Percentiles rank a stretch among this genome's conserved stretches.
phyloP scores from a whole-genome alignment of 768 basidiomycete species.

The Phlegmacium glaucopus region DNA sequence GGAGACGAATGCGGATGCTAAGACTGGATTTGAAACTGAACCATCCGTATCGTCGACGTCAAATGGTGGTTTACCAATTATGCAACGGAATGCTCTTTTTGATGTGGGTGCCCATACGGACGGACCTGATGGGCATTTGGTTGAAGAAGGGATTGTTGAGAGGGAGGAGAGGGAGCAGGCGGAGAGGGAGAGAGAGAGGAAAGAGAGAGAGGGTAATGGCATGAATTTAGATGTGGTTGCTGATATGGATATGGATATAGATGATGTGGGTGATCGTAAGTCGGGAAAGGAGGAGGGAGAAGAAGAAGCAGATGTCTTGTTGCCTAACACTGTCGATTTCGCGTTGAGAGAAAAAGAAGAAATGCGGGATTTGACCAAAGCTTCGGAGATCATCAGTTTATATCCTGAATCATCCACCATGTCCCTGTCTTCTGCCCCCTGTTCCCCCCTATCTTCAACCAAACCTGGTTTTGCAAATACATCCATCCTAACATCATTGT shows the following conservation, averaged over 20 bases:
- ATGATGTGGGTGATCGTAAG: slow-evolving; percentile 14
- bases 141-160: slow-evolving; percentile 23
- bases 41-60: background rate
- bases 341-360: slow-evolving; percentile 83
- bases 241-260: slow-evolving; percentile 23
- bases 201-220: slow-evolving; percentile 7
- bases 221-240: slow-evolving; percentile 13
- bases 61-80: no score
- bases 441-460: background rate
- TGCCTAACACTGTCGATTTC: slow-evolving; percentile 72
- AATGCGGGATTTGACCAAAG: slow-evolving; percentile 84
- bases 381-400: slow-evolving; percentile 69
- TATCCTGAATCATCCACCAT: slow-evolving; percentile 20
- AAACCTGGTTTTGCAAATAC: background rate
- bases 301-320: slow-evolving; percentile 12
- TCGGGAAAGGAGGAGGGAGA: background rate
- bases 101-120: slow-evolving; percentile 36
- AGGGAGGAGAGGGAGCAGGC: slow-evolving; percentile 14
- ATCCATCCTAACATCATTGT: background rate
- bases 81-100: background rate
- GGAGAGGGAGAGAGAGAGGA: slow-evolving; percentile 2
- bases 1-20: slow-evolving; percentile 1
- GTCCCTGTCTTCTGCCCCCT: background rate
- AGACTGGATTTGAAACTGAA: background rate
- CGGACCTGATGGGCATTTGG: slow-evolving; percentile 36